A percentile compares a stretch with the other conserved stretches of the same genome.
phyloP scores from a whole-genome alignment of 2,329 filamentous ascomycete genomes.

The Chaetomium sp. region DNA sequence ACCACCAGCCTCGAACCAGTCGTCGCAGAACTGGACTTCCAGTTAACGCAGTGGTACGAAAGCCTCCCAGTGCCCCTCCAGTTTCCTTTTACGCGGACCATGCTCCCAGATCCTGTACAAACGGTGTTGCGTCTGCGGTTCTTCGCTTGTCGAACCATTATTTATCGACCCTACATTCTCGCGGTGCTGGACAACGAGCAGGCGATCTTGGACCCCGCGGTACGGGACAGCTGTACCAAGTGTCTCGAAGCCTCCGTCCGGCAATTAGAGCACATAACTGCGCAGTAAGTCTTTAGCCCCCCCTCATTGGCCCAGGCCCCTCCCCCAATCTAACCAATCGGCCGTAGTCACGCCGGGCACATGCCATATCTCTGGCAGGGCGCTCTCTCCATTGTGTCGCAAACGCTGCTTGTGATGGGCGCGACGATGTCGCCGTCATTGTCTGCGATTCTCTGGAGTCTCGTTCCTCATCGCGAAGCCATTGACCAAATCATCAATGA shows the following conservation, averaged over 20 bases:
- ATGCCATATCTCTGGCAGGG: constrained; percentile 85
- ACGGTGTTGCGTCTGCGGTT: constrained; percentile 73
- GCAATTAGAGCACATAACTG: constrained; percentile 71
- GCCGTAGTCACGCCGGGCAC: constrained; percentile 65
- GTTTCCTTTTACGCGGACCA: constrained; percentile 64
- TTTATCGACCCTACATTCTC: constrained; percentile 76
- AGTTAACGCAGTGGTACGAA: constrained; percentile 80
- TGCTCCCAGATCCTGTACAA: constrained; percentile 67
- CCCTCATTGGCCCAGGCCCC: constrained; percentile 17
- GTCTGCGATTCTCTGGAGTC: constrained; percentile 53
- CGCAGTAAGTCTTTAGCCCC: constrained; percentile 52
- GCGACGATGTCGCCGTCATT: constrained; percentile 73
- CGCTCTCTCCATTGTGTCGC: constrained; percentile 74
- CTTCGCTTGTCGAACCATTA: constrained; percentile 80
- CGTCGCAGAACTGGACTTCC: constrained; percentile 73
- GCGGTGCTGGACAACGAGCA: constrained; percentile 74
- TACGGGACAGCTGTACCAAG: constrained; percentile 72
- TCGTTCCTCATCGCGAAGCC: constrained; percentile 51
- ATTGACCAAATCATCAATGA: constrained; percentile 73
- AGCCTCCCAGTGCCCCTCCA: constrained; percentile 67
- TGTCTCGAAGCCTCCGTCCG: constrained; percentile 74
- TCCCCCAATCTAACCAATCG: constrained; percentile 33
- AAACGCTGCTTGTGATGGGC: constrained; percentile 76
- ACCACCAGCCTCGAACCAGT: constrained; percentile 70
- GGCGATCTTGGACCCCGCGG: constrained; percentile 61